These are phyloP conservation scores for Penicillium angulare DNA, from an alignment of 495 filamentous ascomycete species.

Conservation along the genomic window DNA sequence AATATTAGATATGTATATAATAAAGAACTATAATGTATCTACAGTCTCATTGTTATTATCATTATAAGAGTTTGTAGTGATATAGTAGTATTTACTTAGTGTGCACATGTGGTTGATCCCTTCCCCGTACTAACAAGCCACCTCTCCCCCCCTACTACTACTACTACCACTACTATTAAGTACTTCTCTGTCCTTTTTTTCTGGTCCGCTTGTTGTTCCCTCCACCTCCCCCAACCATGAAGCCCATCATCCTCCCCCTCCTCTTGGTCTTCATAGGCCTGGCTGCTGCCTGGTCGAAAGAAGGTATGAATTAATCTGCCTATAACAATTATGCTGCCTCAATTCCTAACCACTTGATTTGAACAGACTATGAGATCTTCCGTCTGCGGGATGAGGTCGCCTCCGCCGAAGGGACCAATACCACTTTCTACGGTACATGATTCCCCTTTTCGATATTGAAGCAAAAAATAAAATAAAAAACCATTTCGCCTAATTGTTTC, in stretches of 20 bases:
- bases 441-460: background rate
- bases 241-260: constrained; percentile 31
- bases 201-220: constrained; percentile 28
- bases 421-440: constrained; percentile 79
- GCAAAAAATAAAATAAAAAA: background rate
- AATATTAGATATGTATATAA: no score
- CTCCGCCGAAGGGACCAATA: constrained; percentile 69
- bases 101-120: no score
- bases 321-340: constrained; percentile 6
- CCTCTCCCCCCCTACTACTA: no score
- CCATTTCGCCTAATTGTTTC: background rate
- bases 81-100: no score
- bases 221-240: constrained; percentile 34
- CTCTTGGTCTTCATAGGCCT: constrained; percentile 50
- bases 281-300: constrained; percentile 77
- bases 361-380: constrained; percentile 94
- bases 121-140: no score
- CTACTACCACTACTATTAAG: background rate
- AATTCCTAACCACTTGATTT: background rate
- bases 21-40: no score
- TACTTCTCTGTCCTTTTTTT: background rate
- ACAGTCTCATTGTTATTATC: no score
- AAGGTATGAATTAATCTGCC: no score
- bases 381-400: constrained; percentile 83
- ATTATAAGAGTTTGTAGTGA: no score